These are phyloP conservation scores for Luffa aegyptiaca DNA, from an alignment of 306 rosid genomes.

Conservation along the genomic window DNA sequence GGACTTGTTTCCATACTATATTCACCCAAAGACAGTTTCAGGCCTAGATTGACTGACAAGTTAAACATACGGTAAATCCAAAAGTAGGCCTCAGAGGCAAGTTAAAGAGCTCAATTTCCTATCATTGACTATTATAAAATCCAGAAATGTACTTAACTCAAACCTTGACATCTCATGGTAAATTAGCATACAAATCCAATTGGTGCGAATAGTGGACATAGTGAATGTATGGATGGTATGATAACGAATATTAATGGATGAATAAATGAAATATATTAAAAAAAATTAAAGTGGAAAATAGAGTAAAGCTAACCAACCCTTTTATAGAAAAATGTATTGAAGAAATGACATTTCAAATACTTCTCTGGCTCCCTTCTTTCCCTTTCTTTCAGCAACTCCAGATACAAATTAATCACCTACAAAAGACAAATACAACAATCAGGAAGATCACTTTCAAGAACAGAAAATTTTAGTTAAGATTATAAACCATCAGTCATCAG, in stretches of 20 bases:
- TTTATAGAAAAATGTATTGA: constrained; percentile 86
- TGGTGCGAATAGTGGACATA: background rate
- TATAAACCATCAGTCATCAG: background rate
- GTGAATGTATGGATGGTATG: too few species aligned
- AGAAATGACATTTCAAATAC: constrained; percentile 88
- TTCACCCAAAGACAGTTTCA: background rate
- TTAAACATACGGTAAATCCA: background rate
- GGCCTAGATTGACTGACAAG: background rate
- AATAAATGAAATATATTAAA: background rate
- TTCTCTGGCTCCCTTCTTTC: constrained; percentile 70
- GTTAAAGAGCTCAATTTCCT: background rate
- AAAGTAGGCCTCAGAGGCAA: background rate
- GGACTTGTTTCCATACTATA: background rate
- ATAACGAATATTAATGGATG: background rate
- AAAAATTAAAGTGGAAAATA: background rate
- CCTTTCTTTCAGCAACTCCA: constrained; percentile 94
- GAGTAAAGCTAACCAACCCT: constrained; percentile 41
- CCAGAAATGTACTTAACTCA: background rate
- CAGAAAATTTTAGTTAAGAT: background rate
- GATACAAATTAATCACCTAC: constrained; percentile 87
- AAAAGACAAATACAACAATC: constrained; percentile 13
- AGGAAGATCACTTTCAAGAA: constrained; percentile 10
- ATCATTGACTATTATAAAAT: background rate
- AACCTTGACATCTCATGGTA: background rate
- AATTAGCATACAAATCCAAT: background rate